Base-by-base conservation (phyloP, 2,329 filamentous ascomycete genomes). In the Xylariaceae sp. region DNA sequence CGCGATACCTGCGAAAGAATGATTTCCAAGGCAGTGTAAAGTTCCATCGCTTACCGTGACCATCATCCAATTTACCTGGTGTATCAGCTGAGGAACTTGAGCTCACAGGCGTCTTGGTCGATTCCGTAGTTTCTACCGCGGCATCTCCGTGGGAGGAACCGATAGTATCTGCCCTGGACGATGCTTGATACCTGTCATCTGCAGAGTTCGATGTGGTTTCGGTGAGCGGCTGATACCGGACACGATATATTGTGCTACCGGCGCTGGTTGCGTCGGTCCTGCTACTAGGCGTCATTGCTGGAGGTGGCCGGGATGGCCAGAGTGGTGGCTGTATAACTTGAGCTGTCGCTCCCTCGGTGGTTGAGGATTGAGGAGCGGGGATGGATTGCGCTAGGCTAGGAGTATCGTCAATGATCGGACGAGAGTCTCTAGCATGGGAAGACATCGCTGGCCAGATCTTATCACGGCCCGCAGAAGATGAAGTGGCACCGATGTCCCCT, bases 231-330 rank as follows among this genome's bases (percentile, higher is more conserved):
- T 84, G 81, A 59, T 85, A 85, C 49, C 81, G 75, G 34, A 86
- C 75, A 6, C 81, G 80, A 58, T 86, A 86, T 2, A 82, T 78
- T 1, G 83, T 86, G 65, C 82, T 85, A 42, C 81, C 81, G 1
- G 80, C 82, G 62, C 82, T 85, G 16, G 80, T 76, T 1, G 83
- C 85, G 55, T 86, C 82, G 16, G 81, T 81, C 57, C 82, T 74
- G 63, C 81, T 85, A 41, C 83, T 67, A 0, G 82, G 81, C 0
- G 81, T 84, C 2, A 75, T 74, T 30, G 76, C 76, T 34, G 79
- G 75, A 5, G 76, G 70, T 39, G 81, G 81, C n/a, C 81, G 71
- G 57, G 79, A 67, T 54, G 82, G 75, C 84, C 80, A 79, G 10
- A 78, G 62, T 0, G 76, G 76, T 12, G 79, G 79, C 34, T 78